A percentile compares a stretch with the other conserved stretches of the same genome.
phyloP scores from a whole-genome alignment of 108 stramenopile species.

The Skeletonema menzelii region DNA sequence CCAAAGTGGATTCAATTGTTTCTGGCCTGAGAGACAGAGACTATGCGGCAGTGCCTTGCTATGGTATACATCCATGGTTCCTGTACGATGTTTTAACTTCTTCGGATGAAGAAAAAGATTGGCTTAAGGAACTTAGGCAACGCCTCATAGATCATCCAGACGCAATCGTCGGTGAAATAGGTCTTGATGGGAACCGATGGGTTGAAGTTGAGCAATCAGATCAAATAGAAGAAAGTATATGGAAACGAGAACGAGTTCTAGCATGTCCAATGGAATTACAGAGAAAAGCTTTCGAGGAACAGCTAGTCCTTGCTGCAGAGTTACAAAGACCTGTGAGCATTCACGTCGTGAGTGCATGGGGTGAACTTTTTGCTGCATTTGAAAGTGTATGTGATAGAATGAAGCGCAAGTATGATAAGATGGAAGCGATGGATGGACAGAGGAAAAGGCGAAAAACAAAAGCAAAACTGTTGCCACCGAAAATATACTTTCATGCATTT shows the following conservation, averaged over 20 bases:
- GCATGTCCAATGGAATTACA: slow-evolving; percentile 65
- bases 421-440: slow-evolving; percentile 8
- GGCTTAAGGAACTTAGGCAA: slow-evolving; percentile 54
- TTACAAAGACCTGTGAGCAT: slow-evolving; percentile 76
- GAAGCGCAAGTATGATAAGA: slow-evolving; percentile 15
- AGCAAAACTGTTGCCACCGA: slow-evolving; percentile 57
- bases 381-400: slow-evolving; percentile 19
- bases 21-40: neutral
- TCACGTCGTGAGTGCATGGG: slow-evolving; percentile 80
- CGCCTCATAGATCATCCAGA: slow-evolving; percentile 46
- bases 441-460: neutral
- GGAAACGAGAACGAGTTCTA: slow-evolving; percentile 53
- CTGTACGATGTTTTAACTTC: slow-evolving; percentile 56
- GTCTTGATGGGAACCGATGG: slow-evolving; percentile 75
- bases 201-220: slow-evolving; percentile 8
- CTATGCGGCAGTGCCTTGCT: slow-evolving; percentile 61
- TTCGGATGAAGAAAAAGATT: slow-evolving; percentile 27
- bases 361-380: slow-evolving; percentile 58
- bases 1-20: slow-evolving; percentile 28
- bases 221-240: slow-evolving; percentile 23
- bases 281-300: slow-evolving; percentile 60
- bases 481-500: slow-evolving; percentile 89
- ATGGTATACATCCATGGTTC: slow-evolving; percentile 90
- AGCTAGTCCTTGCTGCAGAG: slow-evolving; percentile 64
- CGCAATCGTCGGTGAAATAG: slow-evolving; percentile 84